These are phyloP conservation scores for Cryptococcus sp. DNA, from an alignment of 1,284 basidiomycete species.

Conservation along the genomic window DNA sequence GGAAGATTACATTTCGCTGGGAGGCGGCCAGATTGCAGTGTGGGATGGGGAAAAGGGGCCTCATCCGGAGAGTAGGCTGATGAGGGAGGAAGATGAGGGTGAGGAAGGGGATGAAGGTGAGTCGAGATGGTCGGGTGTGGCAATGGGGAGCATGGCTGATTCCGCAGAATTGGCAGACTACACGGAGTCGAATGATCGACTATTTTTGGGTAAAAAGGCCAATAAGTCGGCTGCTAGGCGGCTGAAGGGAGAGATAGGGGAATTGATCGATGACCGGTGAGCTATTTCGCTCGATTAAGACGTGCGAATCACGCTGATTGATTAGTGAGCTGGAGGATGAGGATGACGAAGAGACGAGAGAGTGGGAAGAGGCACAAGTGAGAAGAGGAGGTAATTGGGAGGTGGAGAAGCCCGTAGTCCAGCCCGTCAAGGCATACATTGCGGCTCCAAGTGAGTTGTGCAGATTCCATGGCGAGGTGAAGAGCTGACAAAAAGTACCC, in stretches of 20 bases:
- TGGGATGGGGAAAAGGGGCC: conserved; percentile 53
- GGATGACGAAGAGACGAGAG: conserved; percentile 74
- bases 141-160: conserved; percentile 51
- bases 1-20: conserved; percentile 80
- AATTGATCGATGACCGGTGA: conserved; percentile 79
- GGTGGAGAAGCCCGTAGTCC: conserved; percentile 16
- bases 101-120: conserved; percentile 88
- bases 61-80: conserved; percentile 80
- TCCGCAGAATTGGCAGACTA: conserved; percentile 63
- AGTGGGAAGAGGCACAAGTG: conserved; percentile 87
- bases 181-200: conserved; percentile 77
- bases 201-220: conserved; percentile 80
- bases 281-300: conserved; percentile 28
- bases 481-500: conserved; percentile 19
- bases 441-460: conserved; percentile 63
- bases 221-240: conserved; percentile 67
- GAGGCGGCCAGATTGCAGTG: conserved; percentile 48
- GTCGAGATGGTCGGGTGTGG: conserved; percentile 16
- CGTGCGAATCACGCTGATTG: conserved; percentile 9
- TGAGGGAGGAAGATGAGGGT: conserved; percentile 86
- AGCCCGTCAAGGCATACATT: conserved; percentile 55
- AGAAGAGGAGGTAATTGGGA: conserved; percentile 57
- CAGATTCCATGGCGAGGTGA: neutral
- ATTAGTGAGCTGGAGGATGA: conserved; percentile 61
- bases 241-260: conserved; percentile 68